Evolutionary conservation across 2,329 filamentous ascomycete species (phyloP).

Genomic region (Cytospora chrysosperma): DNA sequence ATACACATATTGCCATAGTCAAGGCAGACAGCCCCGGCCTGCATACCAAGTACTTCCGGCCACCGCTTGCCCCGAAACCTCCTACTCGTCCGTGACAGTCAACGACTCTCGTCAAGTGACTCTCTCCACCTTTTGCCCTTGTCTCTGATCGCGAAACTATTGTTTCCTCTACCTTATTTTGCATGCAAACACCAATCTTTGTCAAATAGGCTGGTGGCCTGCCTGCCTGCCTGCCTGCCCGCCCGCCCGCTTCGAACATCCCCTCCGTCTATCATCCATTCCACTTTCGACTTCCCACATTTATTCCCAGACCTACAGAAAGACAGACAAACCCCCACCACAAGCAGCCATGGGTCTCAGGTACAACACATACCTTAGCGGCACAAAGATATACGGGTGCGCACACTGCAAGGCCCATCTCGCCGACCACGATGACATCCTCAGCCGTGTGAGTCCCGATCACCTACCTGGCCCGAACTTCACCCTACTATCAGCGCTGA

Average conservation of each 20-base stretch:
- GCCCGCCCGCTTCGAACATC: neutral
- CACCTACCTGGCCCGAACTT: neutral
- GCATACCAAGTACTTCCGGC: too few species aligned
- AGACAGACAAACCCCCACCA: neutral
- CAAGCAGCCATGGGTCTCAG: constrained; percentile 70
- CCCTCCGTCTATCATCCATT: neutral
- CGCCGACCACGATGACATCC: constrained; percentile 92
- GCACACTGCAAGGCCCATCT: constrained; percentile 95
- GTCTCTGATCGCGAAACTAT: neutral
- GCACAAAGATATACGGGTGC: constrained; percentile 86
- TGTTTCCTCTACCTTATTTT: neutral
- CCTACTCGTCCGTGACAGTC: neutral
- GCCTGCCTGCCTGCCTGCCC: neutral
- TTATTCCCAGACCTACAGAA: neutral
- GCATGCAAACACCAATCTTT: neutral
- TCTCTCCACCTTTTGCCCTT: neutral
- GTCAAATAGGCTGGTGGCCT: neutral
- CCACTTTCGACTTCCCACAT: neutral
- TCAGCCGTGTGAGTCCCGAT: constrained; percentile 70
- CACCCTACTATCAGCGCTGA: neutral
- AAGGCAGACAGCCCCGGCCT: neutral
- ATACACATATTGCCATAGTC: neutral
- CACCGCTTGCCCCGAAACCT: neutral
- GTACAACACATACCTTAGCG: constrained; percentile 89
- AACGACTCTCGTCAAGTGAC: neutral